A percentile compares a stretch with the other conserved stretches of the same genome.
Evolutionary conservation across 129 eudicot genomes (phyloP).

Genomic region (Tagetes erecta): DNA sequence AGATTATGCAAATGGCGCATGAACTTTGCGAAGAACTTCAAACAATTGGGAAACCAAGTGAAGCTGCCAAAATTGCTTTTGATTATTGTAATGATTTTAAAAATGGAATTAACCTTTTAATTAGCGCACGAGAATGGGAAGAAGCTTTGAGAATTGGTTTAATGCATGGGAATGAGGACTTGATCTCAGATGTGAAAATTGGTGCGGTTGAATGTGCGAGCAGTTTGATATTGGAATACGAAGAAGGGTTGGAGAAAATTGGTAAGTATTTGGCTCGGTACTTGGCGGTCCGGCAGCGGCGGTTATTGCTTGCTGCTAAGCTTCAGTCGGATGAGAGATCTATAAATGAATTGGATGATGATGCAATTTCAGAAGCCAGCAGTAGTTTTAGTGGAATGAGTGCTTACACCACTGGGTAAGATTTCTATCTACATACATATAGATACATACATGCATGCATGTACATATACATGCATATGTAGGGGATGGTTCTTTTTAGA

Average conservation of each 20-base stretch:
- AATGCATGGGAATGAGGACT: conserved; percentile 56
- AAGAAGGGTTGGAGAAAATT: conserved; percentile 88
- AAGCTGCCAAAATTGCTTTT: conserved; percentile 85
- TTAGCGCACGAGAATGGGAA: conserved; percentile 90
- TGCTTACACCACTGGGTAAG: conserved; percentile 94
- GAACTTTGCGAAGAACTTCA: conserved; percentile 92
- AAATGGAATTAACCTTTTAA: conserved; percentile 57
- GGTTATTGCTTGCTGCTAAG: conserved; percentile 86
- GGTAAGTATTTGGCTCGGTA: conserved; percentile 88
- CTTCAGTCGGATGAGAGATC: conserved; percentile 68
- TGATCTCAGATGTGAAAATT: conserved; percentile 56
- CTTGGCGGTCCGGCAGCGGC: conserved; percentile 88
- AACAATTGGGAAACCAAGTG: conserved; percentile 85
- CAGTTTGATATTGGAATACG: conserved; percentile 53
- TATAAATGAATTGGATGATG: conserved; percentile 74
- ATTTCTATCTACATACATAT: not conserved
- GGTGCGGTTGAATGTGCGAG: conserved; percentile 78
- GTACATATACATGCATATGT: not conserved
- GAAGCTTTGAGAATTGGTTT: conserved; percentile 84
- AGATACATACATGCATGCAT: too few relatives aligned
- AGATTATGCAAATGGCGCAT: conserved; percentile 44
- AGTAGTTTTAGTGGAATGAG: conserved; percentile 98
- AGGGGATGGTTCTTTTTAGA: too few relatives aligned
- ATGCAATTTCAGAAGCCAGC: conserved; percentile 92
- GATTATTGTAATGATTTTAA: conserved; percentile 82